These are phyloP conservation scores for Phoma herbarum DNA, from an alignment of 2,329 filamentous ascomycete species.

Conservation along the genomic window DNA sequence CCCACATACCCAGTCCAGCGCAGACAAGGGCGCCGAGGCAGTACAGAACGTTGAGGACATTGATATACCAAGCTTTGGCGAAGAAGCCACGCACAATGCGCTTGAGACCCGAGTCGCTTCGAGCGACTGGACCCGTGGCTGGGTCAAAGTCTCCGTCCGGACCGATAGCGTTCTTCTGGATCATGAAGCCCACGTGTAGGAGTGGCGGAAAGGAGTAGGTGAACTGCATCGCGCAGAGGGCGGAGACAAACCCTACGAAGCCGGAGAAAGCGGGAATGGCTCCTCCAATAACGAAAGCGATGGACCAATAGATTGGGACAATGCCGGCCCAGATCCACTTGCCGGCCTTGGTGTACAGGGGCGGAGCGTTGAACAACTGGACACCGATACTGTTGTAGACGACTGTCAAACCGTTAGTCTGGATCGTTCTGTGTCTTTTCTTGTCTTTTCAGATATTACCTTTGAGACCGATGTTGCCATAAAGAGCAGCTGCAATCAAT, in stretches of 20 bases:
- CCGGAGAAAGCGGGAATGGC: conserved; percentile 4
- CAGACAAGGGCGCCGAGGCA: conserved; percentile 5
- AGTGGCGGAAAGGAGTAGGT: conserved; percentile 8
- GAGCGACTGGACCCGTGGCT: neutral
- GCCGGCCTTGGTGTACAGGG: conserved; percentile 3
- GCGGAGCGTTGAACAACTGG: conserved; percentile 1
- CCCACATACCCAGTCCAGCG: conserved; percentile 9
- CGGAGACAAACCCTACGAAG: conserved; percentile 4
- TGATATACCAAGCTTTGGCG: conserved; percentile 6
- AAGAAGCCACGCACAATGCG: conserved; percentile 3
- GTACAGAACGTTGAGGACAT: conserved; percentile 3
- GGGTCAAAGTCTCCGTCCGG: conserved; percentile 4
- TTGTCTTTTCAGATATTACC: neutral
- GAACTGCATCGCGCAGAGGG: conserved; percentile 12
- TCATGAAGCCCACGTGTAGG: conserved; percentile 4
- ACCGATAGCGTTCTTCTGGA: conserved; percentile 5
- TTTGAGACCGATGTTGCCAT: conserved; percentile 7
- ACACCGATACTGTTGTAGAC: conserved; percentile 8
- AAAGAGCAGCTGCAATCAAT: conserved; percentile 4
- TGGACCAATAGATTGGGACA: conserved; percentile 7
- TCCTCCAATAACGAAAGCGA: conserved; percentile 2
- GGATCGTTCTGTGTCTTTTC: no score
- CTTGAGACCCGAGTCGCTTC: neutral
- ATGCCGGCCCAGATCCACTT: conserved; percentile 1
- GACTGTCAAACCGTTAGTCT: neutral